phyloP scores from a whole-genome alignment of 176 grass and related monocot genomes.

The Cenchrus purpureus region DNA sequence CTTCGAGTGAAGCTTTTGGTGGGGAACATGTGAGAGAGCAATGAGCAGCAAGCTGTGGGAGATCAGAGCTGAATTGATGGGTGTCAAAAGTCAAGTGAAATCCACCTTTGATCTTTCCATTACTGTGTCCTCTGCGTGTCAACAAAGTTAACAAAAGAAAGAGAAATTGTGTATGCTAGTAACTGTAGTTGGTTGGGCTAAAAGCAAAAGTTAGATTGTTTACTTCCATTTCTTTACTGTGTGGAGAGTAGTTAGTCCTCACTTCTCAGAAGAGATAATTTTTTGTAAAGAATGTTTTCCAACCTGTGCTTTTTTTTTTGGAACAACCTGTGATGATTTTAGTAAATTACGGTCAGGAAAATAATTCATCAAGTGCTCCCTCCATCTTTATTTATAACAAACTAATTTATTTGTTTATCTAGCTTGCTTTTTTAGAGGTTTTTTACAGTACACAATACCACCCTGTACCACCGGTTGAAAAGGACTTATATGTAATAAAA shows the following conservation, averaged over 20 bases:
- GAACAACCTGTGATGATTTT: neutral
- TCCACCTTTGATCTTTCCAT: slow-evolving; percentile 4
- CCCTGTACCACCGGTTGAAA: no score
- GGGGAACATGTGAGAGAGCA: slow-evolving; percentile 47
- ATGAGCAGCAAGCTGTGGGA: neutral
- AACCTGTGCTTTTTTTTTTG: no score
- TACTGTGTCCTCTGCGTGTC: neutral
- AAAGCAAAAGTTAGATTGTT: neutral
- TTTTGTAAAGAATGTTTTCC: neutral
- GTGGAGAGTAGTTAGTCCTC: neutral
- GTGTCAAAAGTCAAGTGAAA: slow-evolving; percentile 22
- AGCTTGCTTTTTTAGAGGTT: no score
- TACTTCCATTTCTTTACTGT: neutral
- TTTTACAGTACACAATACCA: no score
- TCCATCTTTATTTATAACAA: no score
- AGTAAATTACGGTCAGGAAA: neutral
- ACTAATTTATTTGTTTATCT: no score
- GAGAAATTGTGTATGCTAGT: neutral
- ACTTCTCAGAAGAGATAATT: neutral
- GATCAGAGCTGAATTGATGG: slow-evolving; percentile 1
- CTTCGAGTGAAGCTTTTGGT: slow-evolving; percentile 45
- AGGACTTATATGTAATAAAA: no score
- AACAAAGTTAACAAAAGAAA: neutral
- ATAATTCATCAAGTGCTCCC: neutral
- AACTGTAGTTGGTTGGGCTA: neutral